A percentile compares a stretch with the other conserved stretches of the same genome.
Evolutionary conservation across 805 yeast genomes (phyloP).

Genomic region (Candida railenensis): DNA sequence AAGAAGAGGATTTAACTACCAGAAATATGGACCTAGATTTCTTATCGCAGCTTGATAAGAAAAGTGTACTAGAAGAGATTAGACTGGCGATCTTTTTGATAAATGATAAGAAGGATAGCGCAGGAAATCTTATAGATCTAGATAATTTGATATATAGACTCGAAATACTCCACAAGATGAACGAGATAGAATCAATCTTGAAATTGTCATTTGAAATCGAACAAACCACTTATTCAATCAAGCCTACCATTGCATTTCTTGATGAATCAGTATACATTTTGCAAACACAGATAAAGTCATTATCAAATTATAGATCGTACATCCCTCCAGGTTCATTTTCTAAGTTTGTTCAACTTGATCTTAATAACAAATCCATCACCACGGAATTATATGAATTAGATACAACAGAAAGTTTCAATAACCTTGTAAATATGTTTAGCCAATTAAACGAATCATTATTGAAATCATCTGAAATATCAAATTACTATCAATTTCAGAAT

Average conservation of each 20-base stretch:
- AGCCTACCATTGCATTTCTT: constrained; percentile 12
- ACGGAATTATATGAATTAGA: constrained; percentile 25
- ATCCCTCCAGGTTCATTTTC: constrained; percentile 29
- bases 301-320: constrained; percentile 6
- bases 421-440: constrained; percentile 18
- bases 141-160: constrained; percentile 17
- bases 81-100: constrained; percentile 27
- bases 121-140: constrained; percentile 7
- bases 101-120: constrained; percentile 11
- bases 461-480: constrained; percentile 16
- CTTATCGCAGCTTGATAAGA: constrained; percentile 21
- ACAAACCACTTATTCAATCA: background rate
- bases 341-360: constrained; percentile 33
- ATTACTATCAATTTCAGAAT: constrained; percentile 23
- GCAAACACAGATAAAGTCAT: constrained; percentile 1
- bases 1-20: constrained; percentile 74
- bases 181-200: constrained; percentile 21
- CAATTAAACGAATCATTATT: constrained; percentile 18
- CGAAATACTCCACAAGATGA: constrained; percentile 24
- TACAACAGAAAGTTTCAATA: constrained; percentile 18
- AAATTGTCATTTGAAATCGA: constrained; percentile 12
- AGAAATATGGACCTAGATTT: constrained; percentile 54
- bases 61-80: constrained; percentile 26
- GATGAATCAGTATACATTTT: constrained; percentile 13
- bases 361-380: constrained; percentile 38